Evolutionary conservation across 139 green algal species (phyloP).

Genomic region (Coelastrella sp.): DNA sequence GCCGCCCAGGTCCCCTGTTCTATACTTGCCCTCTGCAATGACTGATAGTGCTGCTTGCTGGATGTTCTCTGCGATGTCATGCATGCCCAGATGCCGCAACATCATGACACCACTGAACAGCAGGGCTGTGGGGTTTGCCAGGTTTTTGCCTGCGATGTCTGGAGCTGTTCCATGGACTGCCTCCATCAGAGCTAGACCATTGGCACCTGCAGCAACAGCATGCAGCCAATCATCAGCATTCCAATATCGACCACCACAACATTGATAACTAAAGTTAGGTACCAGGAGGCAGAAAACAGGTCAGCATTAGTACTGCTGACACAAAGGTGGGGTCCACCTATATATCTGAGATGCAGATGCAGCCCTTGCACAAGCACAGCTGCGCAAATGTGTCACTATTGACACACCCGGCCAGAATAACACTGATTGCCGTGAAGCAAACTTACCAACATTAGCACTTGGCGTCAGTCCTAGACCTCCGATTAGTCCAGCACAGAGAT

Average conservation of each 20-base stretch:
- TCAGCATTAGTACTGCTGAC: too few species aligned
- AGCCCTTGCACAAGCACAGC: too few species aligned
- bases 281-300: too few species aligned
- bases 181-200: conserved; percentile 93
- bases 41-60: conserved; percentile 80
- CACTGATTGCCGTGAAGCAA: not conserved
- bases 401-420: not conserved
- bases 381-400: not conserved
- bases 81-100: conserved; percentile 89
- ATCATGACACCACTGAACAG: conserved; percentile 95
- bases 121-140: conserved; percentile 97
- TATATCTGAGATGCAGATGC: too few species aligned
- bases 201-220: conserved; percentile 59
- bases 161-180: conserved; percentile 97
- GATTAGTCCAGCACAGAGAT: conserved; percentile 96
- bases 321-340: too few species aligned
- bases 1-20: conserved; percentile 92
- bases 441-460: conserved; percentile 84
- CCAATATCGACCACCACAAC: not conserved
- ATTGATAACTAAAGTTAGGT: not conserved
- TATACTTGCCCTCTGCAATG: conserved; percentile 89
- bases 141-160: conserved; percentile 92
- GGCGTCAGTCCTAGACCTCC: conserved; percentile 96
- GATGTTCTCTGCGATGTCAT: conserved; percentile 71
- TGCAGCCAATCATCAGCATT: not conserved